A percentile compares a stretch with the other conserved stretches of the same genome.
phyloP scores from a whole-genome alignment of 2,329 filamentous ascomycete genomes.

The Cladosporium sp. region DNA sequence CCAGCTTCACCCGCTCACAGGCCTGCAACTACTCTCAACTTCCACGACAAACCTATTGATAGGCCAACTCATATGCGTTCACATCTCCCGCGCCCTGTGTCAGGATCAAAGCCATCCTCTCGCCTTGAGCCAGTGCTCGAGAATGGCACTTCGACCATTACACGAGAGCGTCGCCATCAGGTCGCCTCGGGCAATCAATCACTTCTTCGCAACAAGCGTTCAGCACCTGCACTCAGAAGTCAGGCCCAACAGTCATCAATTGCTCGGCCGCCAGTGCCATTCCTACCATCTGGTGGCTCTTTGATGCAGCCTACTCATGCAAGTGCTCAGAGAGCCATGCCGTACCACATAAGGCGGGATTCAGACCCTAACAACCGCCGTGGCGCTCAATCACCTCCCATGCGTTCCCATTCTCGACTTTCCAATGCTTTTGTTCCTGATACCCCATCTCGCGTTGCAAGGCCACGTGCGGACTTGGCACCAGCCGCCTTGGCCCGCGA shows the following conservation, averaged over 20 bases:
- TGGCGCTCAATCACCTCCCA: constrained; percentile 43
- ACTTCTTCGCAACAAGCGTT: constrained; percentile 56
- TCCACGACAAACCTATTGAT: constrained; percentile 67
- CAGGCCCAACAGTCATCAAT: constrained; percentile 23
- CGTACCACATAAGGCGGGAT: constrained; percentile 73
- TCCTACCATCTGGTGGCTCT: constrained; percentile 72
- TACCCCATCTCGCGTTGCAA: constrained; percentile 43
- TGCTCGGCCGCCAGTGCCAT: constrained; percentile 60
- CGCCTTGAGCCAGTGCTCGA: constrained; percentile 91
- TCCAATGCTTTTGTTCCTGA: constrained; percentile 47
- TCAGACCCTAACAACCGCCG: constrained; percentile 58
- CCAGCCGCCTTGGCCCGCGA: constrained; percentile 48
- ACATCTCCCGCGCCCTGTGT: constrained; percentile 73
- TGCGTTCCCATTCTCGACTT: constrained; percentile 45
- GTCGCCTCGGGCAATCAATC: constrained; percentile 52
- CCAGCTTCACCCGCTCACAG: constrained; percentile 61
- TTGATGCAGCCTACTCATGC: constrained; percentile 74
- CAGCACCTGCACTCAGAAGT: constrained; percentile 55
- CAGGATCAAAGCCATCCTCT: constrained; percentile 47
- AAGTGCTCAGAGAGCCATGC: constrained; percentile 57
- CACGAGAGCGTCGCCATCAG: constrained; percentile 53
- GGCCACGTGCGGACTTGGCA: constrained; percentile 37
- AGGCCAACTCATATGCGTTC: constrained; percentile 46
- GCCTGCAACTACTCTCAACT: constrained; percentile 80
- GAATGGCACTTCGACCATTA: constrained; percentile 71